These are phyloP conservation scores for Rubus parviflorus DNA, from an alignment of 306 rosid species.

Conservation along the genomic window DNA sequence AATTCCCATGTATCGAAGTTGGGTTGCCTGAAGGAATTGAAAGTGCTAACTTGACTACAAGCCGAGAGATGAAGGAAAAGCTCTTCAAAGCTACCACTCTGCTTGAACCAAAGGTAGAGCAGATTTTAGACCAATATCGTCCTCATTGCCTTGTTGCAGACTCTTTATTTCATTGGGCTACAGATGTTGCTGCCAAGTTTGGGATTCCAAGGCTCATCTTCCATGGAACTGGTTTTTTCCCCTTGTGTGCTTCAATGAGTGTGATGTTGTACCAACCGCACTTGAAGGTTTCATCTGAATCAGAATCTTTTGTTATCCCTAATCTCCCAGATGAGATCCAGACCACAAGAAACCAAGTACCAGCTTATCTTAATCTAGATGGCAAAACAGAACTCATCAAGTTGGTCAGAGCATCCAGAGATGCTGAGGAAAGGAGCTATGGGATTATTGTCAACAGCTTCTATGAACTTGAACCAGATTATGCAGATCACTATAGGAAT, in stretches of 20 bases:
- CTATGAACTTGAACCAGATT: slow-evolving; percentile 19
- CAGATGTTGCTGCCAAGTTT: slow-evolving; percentile 21
- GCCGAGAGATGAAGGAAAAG: background rate
- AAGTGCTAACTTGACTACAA: slow-evolving; percentile 6
- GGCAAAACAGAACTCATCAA: background rate
- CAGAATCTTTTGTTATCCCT: slow-evolving; percentile 37
- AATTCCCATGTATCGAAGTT: background rate
- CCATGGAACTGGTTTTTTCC: slow-evolving; percentile 26
- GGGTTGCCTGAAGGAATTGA: slow-evolving; percentile 44
- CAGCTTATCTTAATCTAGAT: background rate
- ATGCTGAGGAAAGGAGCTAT: background rate
- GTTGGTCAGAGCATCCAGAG: background rate
- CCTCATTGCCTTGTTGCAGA: slow-evolving; percentile 24
- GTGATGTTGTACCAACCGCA: slow-evolving; percentile 24
- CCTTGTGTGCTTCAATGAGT: slow-evolving; percentile 11
- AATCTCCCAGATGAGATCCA: slow-evolving; percentile 39
- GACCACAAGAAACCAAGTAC: slow-evolving; percentile 27
- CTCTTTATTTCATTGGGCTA: slow-evolving; percentile 22
- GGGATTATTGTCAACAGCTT: slow-evolving; percentile 5
- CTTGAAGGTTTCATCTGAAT: slow-evolving; percentile 40
- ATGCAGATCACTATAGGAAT: slow-evolving; percentile 10
- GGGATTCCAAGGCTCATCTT: slow-evolving; percentile 28
- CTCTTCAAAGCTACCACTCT: background rate
- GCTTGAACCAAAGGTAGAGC: slow-evolving; percentile 6
- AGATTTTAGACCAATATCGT: background rate